phyloP scores from a whole-genome alignment of 1,284 basidiomycete genomes.

The Gymnopus androsaceus region DNA sequence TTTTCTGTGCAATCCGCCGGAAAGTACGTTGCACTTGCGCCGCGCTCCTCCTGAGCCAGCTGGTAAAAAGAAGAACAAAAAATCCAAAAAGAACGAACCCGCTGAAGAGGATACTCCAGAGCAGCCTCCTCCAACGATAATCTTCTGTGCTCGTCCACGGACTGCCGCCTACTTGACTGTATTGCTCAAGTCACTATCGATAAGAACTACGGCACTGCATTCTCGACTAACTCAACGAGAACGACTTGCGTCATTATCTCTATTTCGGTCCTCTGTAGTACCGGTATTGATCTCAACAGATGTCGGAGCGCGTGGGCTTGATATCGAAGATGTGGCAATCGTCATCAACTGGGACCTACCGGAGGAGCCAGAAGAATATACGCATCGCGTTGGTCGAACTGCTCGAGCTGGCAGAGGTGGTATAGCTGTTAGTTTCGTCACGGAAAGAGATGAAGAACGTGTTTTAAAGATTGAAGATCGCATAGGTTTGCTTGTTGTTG shows the following conservation, averaged over 20 bases:
- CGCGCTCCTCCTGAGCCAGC: slow-evolving; percentile 55
- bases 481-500: slow-evolving; percentile 65
- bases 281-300: slow-evolving; percentile 94
- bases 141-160: slow-evolving; percentile 87
- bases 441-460: slow-evolving; percentile 88
- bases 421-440: slow-evolving; percentile 91
- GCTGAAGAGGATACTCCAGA: slow-evolving; percentile 52
- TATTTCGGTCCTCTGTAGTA: slow-evolving; percentile 88
- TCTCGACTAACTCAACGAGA: slow-evolving; percentile 92
- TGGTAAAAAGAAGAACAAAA: slow-evolving; percentile 33
- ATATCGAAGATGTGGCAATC: slow-evolving; percentile 94
- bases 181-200: slow-evolving; percentile 76
- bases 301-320: slow-evolving; percentile 91
- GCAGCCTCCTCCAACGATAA: slow-evolving; percentile 90
- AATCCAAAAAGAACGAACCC: slow-evolving; percentile 33
- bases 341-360: slow-evolving; percentile 98
- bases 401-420: slow-evolving; percentile 92
- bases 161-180: slow-evolving; percentile 90
- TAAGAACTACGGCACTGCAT: slow-evolving; percentile 89
- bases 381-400: slow-evolving; percentile 85
- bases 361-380: slow-evolving; percentile 74
- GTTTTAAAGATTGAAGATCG: slow-evolving; percentile 85
- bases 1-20: slow-evolving; percentile 86
- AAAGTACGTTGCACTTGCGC: slow-evolving; percentile 70
- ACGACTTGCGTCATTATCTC: slow-evolving; percentile 77